Evolutionary conservation across 2,329 filamentous ascomycete species (phyloP).

Genomic region (Arthrobotrys sphaeroides): DNA sequence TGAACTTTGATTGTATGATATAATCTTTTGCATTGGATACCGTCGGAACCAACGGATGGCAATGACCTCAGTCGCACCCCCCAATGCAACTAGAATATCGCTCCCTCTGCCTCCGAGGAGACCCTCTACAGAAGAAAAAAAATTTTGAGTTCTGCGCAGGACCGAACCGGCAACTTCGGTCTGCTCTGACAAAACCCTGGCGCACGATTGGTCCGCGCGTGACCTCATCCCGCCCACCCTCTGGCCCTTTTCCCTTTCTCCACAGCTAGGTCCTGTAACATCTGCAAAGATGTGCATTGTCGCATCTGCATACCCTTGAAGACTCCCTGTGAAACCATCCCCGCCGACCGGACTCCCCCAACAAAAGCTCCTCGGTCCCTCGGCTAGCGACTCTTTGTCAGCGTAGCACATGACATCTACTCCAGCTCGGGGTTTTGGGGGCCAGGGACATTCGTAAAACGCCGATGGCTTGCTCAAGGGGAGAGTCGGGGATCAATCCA

Average conservation of each 20-base stretch:
- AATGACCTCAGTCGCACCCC: no score
- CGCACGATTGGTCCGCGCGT: slow-evolving; percentile 25
- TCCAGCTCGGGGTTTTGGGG: neutral
- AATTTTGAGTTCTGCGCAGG: neutral
- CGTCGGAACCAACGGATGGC: slow-evolving; percentile 26
- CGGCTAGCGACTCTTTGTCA: slow-evolving; percentile 31
- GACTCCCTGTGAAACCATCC: no score
- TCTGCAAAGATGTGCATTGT: neutral
- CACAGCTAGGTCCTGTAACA: no score
- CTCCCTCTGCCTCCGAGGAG: slow-evolving; percentile 1
- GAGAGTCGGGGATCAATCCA: no score
- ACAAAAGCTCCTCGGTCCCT: slow-evolving; percentile 43
- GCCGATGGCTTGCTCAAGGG: no score
- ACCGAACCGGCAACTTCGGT: slow-evolving; percentile 1
- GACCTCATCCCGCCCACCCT: slow-evolving; percentile 3
- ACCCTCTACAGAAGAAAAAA: neutral
- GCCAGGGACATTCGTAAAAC: slow-evolving; percentile 2
- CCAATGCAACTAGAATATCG: neutral
- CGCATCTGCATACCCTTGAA: neutral
- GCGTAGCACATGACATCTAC: neutral
- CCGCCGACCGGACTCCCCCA: no score
- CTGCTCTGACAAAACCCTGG: slow-evolving; percentile 30
- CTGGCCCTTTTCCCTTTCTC: neutral
- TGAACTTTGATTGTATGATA: neutral
- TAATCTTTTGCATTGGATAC: neutral